Evolutionary conservation across 805 yeast genomes (phyloP).

Genomic region (Hanseniaspora singularis): DNA sequence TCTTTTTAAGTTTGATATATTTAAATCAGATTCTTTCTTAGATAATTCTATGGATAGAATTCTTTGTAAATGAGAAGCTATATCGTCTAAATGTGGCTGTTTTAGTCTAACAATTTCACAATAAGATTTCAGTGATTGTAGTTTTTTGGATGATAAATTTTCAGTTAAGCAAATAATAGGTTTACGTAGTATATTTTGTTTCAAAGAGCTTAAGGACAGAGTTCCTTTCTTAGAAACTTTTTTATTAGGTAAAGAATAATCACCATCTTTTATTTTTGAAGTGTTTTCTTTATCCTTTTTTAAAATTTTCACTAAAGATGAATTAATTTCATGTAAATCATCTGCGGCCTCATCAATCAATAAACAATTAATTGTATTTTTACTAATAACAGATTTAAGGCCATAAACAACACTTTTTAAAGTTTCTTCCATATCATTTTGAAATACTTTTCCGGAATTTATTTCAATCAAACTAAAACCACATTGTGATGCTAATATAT

Average conservation of each 20-base stretch:
- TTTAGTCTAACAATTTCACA: conserved; percentile 62
- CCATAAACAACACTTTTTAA: conserved; percentile 47
- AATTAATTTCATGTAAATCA: conserved; percentile 40
- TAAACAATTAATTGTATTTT: conserved; percentile 74
- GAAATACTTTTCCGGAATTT: conserved; percentile 73
- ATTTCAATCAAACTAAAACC: conserved; percentile 74
- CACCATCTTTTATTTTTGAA: too few species aligned
- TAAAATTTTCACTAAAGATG: conserved; percentile 44
- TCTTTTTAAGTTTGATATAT: conserved; percentile 45
- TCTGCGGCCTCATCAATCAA: conserved; percentile 79
- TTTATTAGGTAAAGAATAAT: background rate
- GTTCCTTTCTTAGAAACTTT: conserved; percentile 20
- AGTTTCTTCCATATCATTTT: conserved; percentile 47
- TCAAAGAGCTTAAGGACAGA: conserved; percentile 25
- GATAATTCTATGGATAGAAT: conserved; percentile 45
- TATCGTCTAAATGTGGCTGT: conserved; percentile 40
- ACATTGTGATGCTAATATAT: conserved; percentile 66
- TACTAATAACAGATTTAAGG: conserved; percentile 43
- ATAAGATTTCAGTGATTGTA: conserved; percentile 60
- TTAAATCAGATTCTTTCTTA: conserved; percentile 21
- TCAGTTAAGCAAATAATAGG: conserved; percentile 41
- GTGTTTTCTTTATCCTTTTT: conserved; percentile 47
- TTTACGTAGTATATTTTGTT: too few species aligned
- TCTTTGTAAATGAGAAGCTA: conserved; percentile 37
- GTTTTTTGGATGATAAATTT: conserved; percentile 75